A percentile compares a stretch with the other conserved stretches of the same genome.
Conservation (phyloP, 352 stramenopile genomes). For the Pythium sp. region DNA sequence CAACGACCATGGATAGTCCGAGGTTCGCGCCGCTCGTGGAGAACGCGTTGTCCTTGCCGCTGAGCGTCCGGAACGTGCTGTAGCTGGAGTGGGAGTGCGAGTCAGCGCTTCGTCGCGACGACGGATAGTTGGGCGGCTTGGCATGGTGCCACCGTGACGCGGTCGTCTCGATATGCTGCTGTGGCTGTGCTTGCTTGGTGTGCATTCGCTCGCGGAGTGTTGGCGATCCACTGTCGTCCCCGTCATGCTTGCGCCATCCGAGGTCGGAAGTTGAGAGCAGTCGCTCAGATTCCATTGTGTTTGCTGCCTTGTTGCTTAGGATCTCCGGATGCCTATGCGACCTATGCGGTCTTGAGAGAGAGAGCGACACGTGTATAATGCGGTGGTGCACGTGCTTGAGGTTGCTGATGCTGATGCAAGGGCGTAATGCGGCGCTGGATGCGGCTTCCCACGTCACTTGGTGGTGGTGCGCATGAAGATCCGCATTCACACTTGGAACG, state of each 20-base stretch:
- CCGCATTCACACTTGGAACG: neutral
- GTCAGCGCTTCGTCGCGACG: constrained; percentile 5
- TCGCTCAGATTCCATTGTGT: constrained; percentile 2
- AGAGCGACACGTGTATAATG: neutral
- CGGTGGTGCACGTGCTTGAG: neutral
- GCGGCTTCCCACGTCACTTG: neutral
- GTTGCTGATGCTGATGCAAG: neutral
- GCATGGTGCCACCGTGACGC: constrained; percentile 9
- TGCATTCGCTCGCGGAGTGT: constrained; percentile 11
- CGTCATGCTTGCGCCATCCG: neutral
- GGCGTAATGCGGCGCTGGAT: neutral
- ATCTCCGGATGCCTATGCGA: neutral
- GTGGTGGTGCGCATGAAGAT: constrained; percentile 13
- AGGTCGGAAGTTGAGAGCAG: neutral
- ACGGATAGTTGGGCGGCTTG: constrained; percentile 14
- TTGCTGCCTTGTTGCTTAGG: neutral
- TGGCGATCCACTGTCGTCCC: neutral
- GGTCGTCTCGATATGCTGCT: neutral
- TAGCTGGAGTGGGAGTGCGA: constrained; percentile 3
- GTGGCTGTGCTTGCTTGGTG: neutral
- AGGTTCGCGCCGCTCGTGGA: constrained; percentile 18
- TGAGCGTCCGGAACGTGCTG: constrained; percentile 13
- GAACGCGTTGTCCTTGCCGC: constrained; percentile 6
- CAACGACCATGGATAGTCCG: constrained; percentile 48
- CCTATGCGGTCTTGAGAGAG: neutral